Conservation (phyloP, 805 yeast species). For the Saturnispora diversa region DNA sequence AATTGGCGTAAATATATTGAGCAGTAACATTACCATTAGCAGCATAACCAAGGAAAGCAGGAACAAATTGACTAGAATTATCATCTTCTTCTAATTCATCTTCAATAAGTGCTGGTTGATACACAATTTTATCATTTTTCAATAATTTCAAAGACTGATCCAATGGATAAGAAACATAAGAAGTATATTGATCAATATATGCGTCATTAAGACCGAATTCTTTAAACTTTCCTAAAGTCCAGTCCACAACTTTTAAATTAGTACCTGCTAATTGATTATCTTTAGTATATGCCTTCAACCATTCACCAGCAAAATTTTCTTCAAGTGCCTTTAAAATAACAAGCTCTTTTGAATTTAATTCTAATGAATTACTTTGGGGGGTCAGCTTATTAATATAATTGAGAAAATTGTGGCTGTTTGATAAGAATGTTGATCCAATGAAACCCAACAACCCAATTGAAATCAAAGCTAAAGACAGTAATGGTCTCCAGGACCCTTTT, state of each 20-base stretch:
- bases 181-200: constrained; percentile 47
- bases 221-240: constrained; percentile 49
- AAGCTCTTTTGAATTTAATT: not conserved
- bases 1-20: constrained; percentile 56
- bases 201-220: constrained; percentile 49
- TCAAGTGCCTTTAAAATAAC: constrained; percentile 24
- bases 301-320: constrained; percentile 39
- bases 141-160: constrained; percentile 44
- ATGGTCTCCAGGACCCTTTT: no score
- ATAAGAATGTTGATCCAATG: no score
- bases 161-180: constrained; percentile 57
- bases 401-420: no score
- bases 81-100: constrained; percentile 43
- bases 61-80: constrained; percentile 43
- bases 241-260: constrained; percentile 41
- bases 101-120: constrained; percentile 47
- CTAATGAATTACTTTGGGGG: not conserved
- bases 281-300: constrained; percentile 46
- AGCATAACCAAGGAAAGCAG: constrained; percentile 71
- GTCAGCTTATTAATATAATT: not conserved
- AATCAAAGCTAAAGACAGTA: no score
- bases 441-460: no score
- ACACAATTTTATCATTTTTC: constrained; percentile 26
- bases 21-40: constrained; percentile 71
- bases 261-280: constrained; percentile 55